A percentile compares a stretch with the other conserved stretches of the same genome.
Evolutionary conservation across 2,329 filamentous ascomycete genomes (phyloP).

Genomic region (Curvularia sp.): DNA sequence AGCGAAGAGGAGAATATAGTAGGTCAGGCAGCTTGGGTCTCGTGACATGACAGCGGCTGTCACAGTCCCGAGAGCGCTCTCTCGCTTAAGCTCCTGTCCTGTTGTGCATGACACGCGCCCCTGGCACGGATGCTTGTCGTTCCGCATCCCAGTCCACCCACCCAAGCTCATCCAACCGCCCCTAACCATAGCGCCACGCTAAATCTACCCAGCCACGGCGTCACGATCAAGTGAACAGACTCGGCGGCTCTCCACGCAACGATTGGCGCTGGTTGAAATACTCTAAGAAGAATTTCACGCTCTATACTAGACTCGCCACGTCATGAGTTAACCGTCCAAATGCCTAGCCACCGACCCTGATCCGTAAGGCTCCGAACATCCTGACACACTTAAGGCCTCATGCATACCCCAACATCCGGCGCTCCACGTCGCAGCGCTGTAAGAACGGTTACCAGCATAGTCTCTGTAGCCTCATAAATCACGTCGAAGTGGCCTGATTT

Average conservation of each 20-base stretch:
- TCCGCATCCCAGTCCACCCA: slow-evolving; percentile 14
- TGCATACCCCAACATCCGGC: slow-evolving; percentile 32
- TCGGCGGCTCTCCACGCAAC: background rate
- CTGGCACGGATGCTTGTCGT: slow-evolving; percentile 23
- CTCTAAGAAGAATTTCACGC: background rate
- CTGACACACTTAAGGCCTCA: slow-evolving; percentile 40
- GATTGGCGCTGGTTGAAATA: slow-evolving; percentile 21
- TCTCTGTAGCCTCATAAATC: slow-evolving; percentile 39
- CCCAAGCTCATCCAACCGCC: slow-evolving; percentile 14
- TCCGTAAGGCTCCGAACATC: slow-evolving; percentile 23
- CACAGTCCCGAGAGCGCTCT: slow-evolving; percentile 5
- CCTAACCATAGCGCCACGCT: slow-evolving; percentile 5
- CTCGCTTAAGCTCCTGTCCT: slow-evolving; percentile 9
- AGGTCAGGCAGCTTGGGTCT: background rate
- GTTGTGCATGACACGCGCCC: slow-evolving; percentile 17
- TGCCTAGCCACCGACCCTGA: slow-evolving; percentile 33
- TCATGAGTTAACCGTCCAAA: slow-evolving; percentile 2
- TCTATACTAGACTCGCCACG: background rate
- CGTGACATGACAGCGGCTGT: slow-evolving; percentile 16
- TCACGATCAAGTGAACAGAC: slow-evolving; percentile 4
- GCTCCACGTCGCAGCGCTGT: slow-evolving; percentile 40
- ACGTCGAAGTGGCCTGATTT: slow-evolving; percentile 43
- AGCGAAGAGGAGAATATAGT: background rate
- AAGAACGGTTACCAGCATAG: slow-evolving; percentile 30
- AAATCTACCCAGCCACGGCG: slow-evolving; percentile 10